Conservation (phyloP, 2,329 filamentous ascomycete species). For the Drechslerella stenobrocha region DNA sequence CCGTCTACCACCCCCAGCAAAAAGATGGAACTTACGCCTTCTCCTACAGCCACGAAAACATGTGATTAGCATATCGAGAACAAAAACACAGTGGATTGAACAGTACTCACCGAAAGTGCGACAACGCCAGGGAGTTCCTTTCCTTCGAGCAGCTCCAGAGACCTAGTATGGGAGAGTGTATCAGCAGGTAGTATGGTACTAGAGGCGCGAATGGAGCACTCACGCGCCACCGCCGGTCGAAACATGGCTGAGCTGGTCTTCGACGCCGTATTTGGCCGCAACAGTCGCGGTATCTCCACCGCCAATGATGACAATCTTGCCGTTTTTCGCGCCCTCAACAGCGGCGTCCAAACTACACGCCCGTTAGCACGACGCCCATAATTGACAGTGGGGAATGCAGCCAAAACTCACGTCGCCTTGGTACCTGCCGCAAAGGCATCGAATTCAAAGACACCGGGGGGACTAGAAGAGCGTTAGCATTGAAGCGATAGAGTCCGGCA, state of each 20-base stretch:
- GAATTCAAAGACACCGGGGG: slow-evolving; percentile 95
- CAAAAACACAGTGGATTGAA: not conserved
- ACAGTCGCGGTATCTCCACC: slow-evolving; percentile 98
- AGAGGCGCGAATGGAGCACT: slow-evolving; percentile 33
- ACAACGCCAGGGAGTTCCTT: slow-evolving; percentile 94
- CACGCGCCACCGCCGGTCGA: slow-evolving; percentile 89
- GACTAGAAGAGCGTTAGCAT: slow-evolving; percentile 58
- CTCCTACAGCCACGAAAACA: slow-evolving; percentile 17
- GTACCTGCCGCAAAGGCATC: slow-evolving; percentile 91
- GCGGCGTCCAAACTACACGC: slow-evolving; percentile 71
- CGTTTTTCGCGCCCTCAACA: slow-evolving; percentile 75
- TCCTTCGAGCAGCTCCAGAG: slow-evolving; percentile 93
- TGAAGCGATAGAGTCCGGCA: not conserved
- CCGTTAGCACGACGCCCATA: not conserved
- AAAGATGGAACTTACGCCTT: slow-evolving; percentile 34
- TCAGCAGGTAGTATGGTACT: slow-evolving; percentile 7
- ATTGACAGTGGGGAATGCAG: not conserved
- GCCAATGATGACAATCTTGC: slow-evolving; percentile 97
- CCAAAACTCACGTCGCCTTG: slow-evolving; percentile 62
- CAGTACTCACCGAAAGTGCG: slow-evolving; percentile 69
- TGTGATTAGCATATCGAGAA: not conserved
- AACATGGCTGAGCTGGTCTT: slow-evolving; percentile 97
- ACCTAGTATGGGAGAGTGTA: slow-evolving; percentile 55
- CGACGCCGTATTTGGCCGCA: slow-evolving; percentile 92
- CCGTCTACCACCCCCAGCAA: not conserved